Base-by-base conservation (phyloP, 2,329 filamentous ascomycete species). In the Endoconidiophora laricicola region DNA sequence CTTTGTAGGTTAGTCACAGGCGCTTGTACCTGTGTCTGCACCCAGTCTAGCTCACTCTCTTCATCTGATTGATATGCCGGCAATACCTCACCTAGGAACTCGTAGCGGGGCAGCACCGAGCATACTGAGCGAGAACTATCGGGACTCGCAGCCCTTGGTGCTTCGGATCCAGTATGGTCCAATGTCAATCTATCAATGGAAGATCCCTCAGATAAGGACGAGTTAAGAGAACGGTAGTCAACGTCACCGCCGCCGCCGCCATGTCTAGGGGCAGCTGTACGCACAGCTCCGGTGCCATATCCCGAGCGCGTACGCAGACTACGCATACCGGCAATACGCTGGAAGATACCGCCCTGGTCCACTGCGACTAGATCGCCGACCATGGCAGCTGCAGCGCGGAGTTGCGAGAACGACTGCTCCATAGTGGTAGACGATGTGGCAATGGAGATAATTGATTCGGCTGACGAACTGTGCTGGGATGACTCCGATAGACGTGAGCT, bases 351-450 rank as follows among this genome's bases (percentile, higher is more conserved):
- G 7, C 29, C 29, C 54, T 69, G 68, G 50, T 70, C 69, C 2
- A 65, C 67, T 4, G 66, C 61, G 20, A 73, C 63, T 47, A 74
- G 62, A 39, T 67, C 65, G 39, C 65, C 66, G 0, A 74, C 67
- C 42, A 71, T 61, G 4, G 63, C 62, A 5, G 69, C 69, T 2
- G 66, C 70, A 46, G 64, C 63, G 2, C 70, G 65, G 58, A 74
- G 69, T 45, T 66, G 62, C 2, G 68, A 65, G 54, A 74, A 65
- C 56, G 72, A 70, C 56, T 71, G 65, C 55, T 70, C 67, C 65
- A 73, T 69, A 2, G 66, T 66, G 9, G 56, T 63, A 56, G 37
- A 60, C 14, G 46, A 43, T 6, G 47, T 46, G n/a, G 44, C 18
- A 24, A 44, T 29, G 14, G 51, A 53, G 2, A 46, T 26, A 16